A percentile compares a stretch with the other conserved stretches of the same genome.
phyloP scores from a whole-genome alignment of 2,329 filamentous ascomycete species.

The Arthroderma sp. region DNA sequence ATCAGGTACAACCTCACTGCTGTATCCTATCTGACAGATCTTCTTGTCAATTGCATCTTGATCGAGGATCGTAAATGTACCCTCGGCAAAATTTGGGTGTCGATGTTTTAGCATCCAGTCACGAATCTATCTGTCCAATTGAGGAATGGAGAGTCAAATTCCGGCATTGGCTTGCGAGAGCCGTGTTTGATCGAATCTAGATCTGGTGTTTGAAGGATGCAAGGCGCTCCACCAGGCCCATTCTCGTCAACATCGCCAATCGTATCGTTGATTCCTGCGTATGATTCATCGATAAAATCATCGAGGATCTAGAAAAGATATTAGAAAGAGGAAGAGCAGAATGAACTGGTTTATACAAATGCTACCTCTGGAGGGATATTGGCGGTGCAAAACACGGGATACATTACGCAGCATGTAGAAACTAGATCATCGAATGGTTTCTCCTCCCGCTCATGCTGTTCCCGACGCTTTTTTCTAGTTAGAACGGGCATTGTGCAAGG shows the following conservation, averaged over 20 bases:
- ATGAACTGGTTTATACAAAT: background rate
- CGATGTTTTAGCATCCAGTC: no score
- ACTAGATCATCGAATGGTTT: background rate
- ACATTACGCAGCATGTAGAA: background rate
- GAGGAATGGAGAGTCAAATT: constrained; percentile 4
- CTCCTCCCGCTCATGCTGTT: background rate
- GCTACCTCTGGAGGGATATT: constrained; percentile 3
- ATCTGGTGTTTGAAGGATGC: constrained; percentile 4
- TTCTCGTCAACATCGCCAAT: background rate
- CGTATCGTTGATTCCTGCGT: background rate
- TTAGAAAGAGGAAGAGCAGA: background rate
- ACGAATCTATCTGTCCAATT: constrained; percentile 1
- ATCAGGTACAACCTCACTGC: background rate
- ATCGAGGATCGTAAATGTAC: constrained; percentile 2
- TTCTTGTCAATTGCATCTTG: background rate
- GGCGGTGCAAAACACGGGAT: constrained; percentile 3
- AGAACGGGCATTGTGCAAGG: background rate
- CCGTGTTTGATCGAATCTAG: constrained; percentile 6
- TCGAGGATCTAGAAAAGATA: constrained; percentile 4
- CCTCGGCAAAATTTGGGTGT: background rate
- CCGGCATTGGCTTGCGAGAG: constrained; percentile 5
- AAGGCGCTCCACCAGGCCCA: background rate
- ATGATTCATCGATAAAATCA: constrained; percentile 6
- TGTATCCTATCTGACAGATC: background rate
- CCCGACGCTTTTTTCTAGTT: background rate